A percentile compares a stretch with the other conserved stretches of the same genome.
These are phyloP conservation scores for Echium plantagineum DNA, from an alignment of 257 asterid genomes.

Conservation along the genomic window DNA sequence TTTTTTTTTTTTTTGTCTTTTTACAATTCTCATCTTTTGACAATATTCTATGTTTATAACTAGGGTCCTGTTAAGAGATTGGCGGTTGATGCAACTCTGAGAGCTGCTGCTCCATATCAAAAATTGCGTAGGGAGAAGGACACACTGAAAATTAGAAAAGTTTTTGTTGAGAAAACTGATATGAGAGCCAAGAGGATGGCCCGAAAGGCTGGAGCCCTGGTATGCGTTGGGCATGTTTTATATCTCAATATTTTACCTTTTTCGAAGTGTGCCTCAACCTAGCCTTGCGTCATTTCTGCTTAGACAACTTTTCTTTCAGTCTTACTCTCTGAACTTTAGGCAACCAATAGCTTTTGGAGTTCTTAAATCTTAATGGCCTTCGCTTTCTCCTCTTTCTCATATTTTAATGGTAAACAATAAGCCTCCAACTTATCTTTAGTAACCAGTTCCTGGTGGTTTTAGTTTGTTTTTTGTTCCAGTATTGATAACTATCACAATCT, in stretches of 20 bases:
- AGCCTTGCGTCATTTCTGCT: no score
- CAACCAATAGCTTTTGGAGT: no score
- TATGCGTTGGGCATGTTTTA: slow-evolving; percentile 15
- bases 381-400: no score
- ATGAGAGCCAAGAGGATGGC: slow-evolving; percentile 99
- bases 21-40: slow-evolving; percentile 15
- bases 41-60: slow-evolving; percentile 17
- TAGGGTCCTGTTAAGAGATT: slow-evolving; percentile 97
- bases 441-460: no score
- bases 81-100: slow-evolving; percentile 98
- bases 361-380: no score
- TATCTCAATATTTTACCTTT: not conserved
- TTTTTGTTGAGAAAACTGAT: slow-evolving; percentile 84
- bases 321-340: no score
- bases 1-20: not conserved
- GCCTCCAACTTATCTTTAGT: no score
- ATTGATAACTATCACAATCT: no score
- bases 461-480: no score
- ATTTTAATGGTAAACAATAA: no score
- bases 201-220: slow-evolving; percentile 99
- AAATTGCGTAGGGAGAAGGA: slow-evolving; percentile 89
- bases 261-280: no score
- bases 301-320: no score
- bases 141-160: slow-evolving; percentile 53
- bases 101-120: slow-evolving; percentile 99